Base-by-base conservation (phyloP, 495 filamentous ascomycete genomes). In the Bathelium albidoporum region DNA sequence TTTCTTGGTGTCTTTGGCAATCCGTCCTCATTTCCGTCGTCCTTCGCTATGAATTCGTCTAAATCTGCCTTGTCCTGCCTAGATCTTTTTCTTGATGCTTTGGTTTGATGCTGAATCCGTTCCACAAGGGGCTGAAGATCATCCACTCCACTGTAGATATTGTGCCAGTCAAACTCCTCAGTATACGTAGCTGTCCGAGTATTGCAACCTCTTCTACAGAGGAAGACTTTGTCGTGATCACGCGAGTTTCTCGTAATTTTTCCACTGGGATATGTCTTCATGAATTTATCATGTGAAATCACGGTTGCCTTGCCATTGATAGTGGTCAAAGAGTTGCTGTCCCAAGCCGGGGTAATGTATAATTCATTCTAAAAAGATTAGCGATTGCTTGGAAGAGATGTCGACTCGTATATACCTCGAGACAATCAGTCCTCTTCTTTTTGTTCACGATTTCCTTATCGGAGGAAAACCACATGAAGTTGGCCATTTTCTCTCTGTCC, bases 91-190 rank as follows among this genome's bases (percentile, higher is more conserved):
- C 85, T 84, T 18, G 85, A 87, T 20, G 81, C 79, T 65, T 84
- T 87, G n/a, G 89, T 93, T 43, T 85, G 83, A 61, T 78, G 78
- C 66, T 85, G 79, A 29, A 97, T 78, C 67, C 86, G 73, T 28
- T 85, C 79, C 45, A 86, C 80, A 32, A 98, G 75, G 0, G 75
- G 69, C 16, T 75, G 74, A 68, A 94, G 76, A 73, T 90, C 81
- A 59, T 82, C 84, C 18, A 68, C 74, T 24, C 87, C 84, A 3
- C 79, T 77, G 67, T 89, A 95, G 12, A 94, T 76, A 34, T 95
- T 81, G 69, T 96, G 91, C 94, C 94, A 99, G 4, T 83, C 65
- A 64, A 97, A 96, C 69, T 97, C 95, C 3, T 91, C 84, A 0
- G 94, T 97, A 71, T 97, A 99, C 36, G 87, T 89, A 32, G 89